Percentiles rank a stretch among this genome's conserved stretches.
Evolutionary conservation across 495 filamentous ascomycete genomes (phyloP).

Genomic region (Entonaema liquescens): DNA sequence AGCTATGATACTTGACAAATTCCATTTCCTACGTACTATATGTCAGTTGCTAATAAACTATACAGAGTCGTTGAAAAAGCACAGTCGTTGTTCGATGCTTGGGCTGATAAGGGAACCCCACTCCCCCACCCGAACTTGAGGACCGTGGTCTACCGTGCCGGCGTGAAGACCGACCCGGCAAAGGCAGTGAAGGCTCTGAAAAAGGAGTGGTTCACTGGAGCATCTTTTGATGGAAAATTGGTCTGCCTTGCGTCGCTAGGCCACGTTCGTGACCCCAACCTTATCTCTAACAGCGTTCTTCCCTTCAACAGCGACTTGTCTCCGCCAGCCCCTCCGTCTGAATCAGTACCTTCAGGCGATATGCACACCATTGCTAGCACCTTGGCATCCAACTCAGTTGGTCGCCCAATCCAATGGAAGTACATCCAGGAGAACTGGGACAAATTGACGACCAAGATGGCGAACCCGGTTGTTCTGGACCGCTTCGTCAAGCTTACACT

Average conservation of each 20-base stretch:
- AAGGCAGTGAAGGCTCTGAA: conserved; percentile 76
- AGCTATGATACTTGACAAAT: too few relatives aligned
- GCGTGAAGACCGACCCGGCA: conserved; percentile 71
- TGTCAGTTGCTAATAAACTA: conserved; percentile 14
- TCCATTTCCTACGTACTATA: background rate
- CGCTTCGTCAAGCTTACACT: conserved; percentile 82
- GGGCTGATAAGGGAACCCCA: conserved; percentile 70
- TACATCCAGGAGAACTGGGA: conserved; percentile 85
- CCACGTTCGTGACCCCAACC: conserved; percentile 70
- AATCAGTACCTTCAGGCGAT: conserved; percentile 70
- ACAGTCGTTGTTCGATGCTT: conserved; percentile 76
- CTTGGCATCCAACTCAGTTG: conserved; percentile 74
- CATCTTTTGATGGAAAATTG: conserved; percentile 89
- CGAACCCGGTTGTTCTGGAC: conserved; percentile 85
- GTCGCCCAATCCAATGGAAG: conserved; percentile 78
- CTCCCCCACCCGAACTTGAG: conserved; percentile 80
- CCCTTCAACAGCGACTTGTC: conserved; percentile 82
- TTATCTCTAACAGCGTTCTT: conserved; percentile 75
- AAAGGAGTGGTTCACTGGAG: conserved; percentile 80
- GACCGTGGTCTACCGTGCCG: conserved; percentile 78
- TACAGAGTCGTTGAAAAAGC: conserved; percentile 73
- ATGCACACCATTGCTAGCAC: conserved; percentile 79
- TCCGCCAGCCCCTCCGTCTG: conserved; percentile 58
- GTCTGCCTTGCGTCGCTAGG: conserved; percentile 81
- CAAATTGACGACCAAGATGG: conserved; percentile 70